These are phyloP conservation scores for Arthrinium phaeospermum DNA, from an alignment of 2,329 filamentous ascomycete genomes.

Conservation along the genomic window DNA sequence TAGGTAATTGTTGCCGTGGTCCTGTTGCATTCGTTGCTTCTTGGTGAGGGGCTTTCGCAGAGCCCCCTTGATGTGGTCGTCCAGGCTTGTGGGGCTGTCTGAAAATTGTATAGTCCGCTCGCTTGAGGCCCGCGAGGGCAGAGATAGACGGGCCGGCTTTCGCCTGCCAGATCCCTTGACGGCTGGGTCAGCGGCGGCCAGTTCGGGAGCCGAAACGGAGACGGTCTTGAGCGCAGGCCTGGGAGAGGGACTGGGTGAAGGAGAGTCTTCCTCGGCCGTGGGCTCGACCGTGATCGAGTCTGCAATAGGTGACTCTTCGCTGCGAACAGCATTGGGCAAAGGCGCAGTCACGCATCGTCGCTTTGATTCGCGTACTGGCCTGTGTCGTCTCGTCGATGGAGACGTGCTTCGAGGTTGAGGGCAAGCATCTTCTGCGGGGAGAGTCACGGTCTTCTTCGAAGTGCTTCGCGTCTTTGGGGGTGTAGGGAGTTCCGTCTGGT, in stretches of 20 bases:
- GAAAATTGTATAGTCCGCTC: not conserved
- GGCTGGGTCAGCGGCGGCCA: not conserved
- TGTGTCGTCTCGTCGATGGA: not conserved
- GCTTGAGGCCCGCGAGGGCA: not conserved
- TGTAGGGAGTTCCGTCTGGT: not conserved
- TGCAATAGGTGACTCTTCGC: not conserved
- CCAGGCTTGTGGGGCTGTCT: conserved; percentile 2
- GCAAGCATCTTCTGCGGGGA: not conserved
- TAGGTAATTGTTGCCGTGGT: conserved; percentile 24
- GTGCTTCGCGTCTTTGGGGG: conserved; percentile 2
- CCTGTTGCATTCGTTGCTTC: not conserved
- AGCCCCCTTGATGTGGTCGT: conserved; percentile 3
- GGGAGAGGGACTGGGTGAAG: not conserved
- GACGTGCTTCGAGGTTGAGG: not conserved
- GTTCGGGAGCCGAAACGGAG: not conserved
- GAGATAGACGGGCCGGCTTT: not conserved
- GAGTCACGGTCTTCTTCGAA: not conserved
- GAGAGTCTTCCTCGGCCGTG: too few relatives aligned
- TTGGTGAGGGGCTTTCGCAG: conserved; percentile 2
- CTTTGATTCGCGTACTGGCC: not conserved
- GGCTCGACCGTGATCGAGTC: not conserved
- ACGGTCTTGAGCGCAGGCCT: not conserved
- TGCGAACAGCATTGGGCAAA: not conserved
- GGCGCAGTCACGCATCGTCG: conserved; percentile 1
- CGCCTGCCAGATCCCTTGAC: not conserved